A percentile compares a stretch with the other conserved stretches of the same genome.
Conservation (phyloP, 768 basidiomycete species). For the Boletales sp. region DNA sequence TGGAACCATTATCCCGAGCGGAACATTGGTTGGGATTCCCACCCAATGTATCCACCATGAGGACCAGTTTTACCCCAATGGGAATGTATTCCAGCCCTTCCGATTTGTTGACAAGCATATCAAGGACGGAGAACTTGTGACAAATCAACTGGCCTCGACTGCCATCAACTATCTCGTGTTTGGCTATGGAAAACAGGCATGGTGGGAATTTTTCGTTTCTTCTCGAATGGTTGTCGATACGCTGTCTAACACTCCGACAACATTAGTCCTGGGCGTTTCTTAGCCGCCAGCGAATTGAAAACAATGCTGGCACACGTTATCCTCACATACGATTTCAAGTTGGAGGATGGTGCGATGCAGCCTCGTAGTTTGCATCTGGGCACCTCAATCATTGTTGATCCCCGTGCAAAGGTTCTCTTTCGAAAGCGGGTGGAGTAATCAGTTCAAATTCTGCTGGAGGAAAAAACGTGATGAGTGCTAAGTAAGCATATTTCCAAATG, state of each 20-base stretch:
- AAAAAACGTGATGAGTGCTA: too few species aligned
- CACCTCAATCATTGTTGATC: conserved; percentile 1
- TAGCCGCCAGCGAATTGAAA: conserved; percentile 5
- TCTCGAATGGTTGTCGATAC: too few species aligned
- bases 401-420: conserved; percentile 8
- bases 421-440: conserved; percentile 8
- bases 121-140: conserved; percentile 23
- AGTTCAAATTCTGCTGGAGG: too few species aligned
- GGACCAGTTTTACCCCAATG: conserved; percentile 27
- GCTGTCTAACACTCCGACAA: too few species aligned
- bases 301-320: conserved; percentile 16
- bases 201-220: background rate
- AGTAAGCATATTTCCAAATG: too few species aligned
- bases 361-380: conserved; percentile 3
- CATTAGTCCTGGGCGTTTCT: conserved; percentile 16
- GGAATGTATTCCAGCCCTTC: conserved; percentile 19
- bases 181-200: conserved; percentile 26
- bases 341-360: conserved; percentile 2
- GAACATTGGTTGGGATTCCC: conserved; percentile 24
- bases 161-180: conserved; percentile 33
- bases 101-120: conserved; percentile 40
- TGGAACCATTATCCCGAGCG: conserved; percentile 36
- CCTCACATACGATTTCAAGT: conserved; percentile 15
- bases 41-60: conserved; percentile 23
- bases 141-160: conserved; percentile 33